These are phyloP conservation scores for Hypoxylon rickii DNA, from an alignment of 495 filamentous ascomycete genomes.

Conservation along the genomic window DNA sequence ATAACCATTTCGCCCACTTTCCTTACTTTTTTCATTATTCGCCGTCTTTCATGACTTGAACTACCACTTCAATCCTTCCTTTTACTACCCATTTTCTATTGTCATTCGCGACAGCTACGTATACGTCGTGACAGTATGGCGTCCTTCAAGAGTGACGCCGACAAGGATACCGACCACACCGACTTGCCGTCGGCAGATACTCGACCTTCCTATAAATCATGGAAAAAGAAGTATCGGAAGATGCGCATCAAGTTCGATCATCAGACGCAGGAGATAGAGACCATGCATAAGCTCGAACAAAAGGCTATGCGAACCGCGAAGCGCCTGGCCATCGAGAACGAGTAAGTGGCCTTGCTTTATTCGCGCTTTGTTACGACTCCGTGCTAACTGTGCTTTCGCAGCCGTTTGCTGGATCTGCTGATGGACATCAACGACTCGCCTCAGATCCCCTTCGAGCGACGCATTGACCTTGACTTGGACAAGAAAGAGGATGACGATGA, in stretches of 20 bases:
- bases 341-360: constrained; percentile 48
- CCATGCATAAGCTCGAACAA: constrained; percentile 75
- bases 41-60: no score
- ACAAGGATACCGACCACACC: constrained; percentile 34
- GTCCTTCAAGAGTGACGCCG: constrained; percentile 30
- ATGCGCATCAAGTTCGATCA: constrained; percentile 84
- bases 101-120: no score
- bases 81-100: background rate
- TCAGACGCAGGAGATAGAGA: constrained; percentile 77
- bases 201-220: constrained; percentile 49
- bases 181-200: constrained; percentile 43
- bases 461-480: constrained; percentile 63
- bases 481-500: constrained; percentile 60
- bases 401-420: constrained; percentile 80
- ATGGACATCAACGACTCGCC: constrained; percentile 82
- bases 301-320: constrained; percentile 75
- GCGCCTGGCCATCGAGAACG: constrained; percentile 84
- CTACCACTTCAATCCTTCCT: no score
- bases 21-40: no score
- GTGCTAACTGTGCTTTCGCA: constrained; percentile 36
- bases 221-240: constrained; percentile 95
- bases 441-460: constrained; percentile 73
- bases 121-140: no score
- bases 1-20: no score
- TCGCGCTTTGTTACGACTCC: no score